Base-by-base conservation (phyloP, 179 eudicot genomes). In the Corrigiola litoralis region DNA sequence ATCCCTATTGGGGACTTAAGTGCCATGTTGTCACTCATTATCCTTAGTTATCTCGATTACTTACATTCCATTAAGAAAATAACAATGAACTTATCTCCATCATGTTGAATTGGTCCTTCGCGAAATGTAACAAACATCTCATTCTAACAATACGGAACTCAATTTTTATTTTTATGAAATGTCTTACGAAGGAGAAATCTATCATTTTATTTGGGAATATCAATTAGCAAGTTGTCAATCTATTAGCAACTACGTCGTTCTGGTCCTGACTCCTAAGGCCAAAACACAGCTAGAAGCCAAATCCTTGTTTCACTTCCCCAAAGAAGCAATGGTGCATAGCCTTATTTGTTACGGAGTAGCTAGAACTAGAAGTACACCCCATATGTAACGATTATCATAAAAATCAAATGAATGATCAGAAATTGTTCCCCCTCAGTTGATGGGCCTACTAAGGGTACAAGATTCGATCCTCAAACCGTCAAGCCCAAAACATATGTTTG, bases 371-470 rank as follows among this genome's bases (percentile, higher is more conserved):
- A 36, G 56, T 47, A 31, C 44, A 38, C 25, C 17, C 46, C 50
- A n/a, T n/a, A 7, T 50, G 0, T 27, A 33, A 36, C 20, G 0
- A 46, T 62, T 46, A 57, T 20, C 49, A 51, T 41, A 28, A 42
- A 29, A 1, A 20, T 56, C 46, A 67, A 28, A 60, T 61, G 67
- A 61, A 69, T 45, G 73, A 54, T 68, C 31, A 68, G 50, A 59
- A 48, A 49, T 47, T 58, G 67, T 40, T 25, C 42, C 48, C 29
- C 6, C 31, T 36, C 10, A n/a, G 2, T 17, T 5, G 58, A 47
- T 36, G 65, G 72, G 66, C 66, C 72, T 44, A 60, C 31, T 6
- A 12, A 59, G 34, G 36, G 72, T 69, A 68, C 72, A 68, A 59
- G 72, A 68, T 58, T 58, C 40, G 72, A 68, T 66, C 66, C 59